A percentile compares a stretch with the other conserved stretches of the same genome.
Conservation (phyloP, 176 grass and related monocot species). For the Hordeum vulgare region MorexV3_pseudomolecules_assembly NC_058523.1:149415999-149416498, state of each 20-base stretch:
- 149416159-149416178: neutral
- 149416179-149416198: neutral
- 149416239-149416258: neutral
- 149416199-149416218: neutral
- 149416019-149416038: neutral
- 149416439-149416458: slow-evolving; percentile 53
- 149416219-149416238: neutral
- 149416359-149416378: slow-evolving; percentile 90
- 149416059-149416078: neutral
- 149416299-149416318: slow-evolving; percentile 66
- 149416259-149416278: slow-evolving; percentile 11
- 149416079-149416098: neutral
- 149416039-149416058: neutral
- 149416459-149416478: slow-evolving; percentile 52
- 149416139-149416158: neutral
- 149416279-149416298: slow-evolving; percentile 90
- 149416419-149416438: slow-evolving; percentile 74
- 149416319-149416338: slow-evolving; percentile 86
- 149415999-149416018: neutral
- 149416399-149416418: slow-evolving; percentile 78
- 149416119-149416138: neutral
- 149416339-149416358: slow-evolving; percentile 71
- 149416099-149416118: neutral
- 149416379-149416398: slow-evolving; percentile 86
- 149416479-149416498: slow-evolving; percentile 91